A percentile compares a stretch with the other conserved stretches of the same genome.
Conservation (phyloP, 176 grass and related monocot species). For the Miscanthus lutarioriparius region DNA sequence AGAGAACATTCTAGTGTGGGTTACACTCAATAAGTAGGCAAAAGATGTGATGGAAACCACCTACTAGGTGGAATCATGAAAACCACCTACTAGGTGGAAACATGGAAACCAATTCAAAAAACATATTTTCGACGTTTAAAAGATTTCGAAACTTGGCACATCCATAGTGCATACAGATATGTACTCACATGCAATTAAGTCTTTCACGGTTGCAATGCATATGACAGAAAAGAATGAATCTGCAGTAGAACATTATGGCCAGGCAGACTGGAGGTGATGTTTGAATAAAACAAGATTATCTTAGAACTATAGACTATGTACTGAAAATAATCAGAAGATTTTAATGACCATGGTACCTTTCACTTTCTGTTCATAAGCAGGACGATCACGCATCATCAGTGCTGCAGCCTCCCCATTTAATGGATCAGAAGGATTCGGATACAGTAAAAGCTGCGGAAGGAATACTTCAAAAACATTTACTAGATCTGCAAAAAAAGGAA, state of each 20-base stretch:
- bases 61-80: no score
- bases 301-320: neutral
- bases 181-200: neutral
- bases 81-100: no score
- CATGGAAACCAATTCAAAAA: no score
- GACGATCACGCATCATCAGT: slow-evolving; percentile 89
- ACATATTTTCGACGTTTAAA: no score
- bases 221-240: slow-evolving; percentile 4
- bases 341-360: slow-evolving; percentile 62
- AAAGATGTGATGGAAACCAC: no score
- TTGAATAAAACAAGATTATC: slow-evolving; percentile 21
- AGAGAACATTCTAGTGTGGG: neutral
- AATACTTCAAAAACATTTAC: slow-evolving; percentile 98
- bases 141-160: no score
- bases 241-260: neutral
- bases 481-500: slow-evolving; percentile 58
- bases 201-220: slow-evolving; percentile 11
- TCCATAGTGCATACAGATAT: no score
- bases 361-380: slow-evolving; percentile 96
- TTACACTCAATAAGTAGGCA: neutral
- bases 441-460: slow-evolving; percentile 86
- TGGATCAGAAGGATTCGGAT: slow-evolving; percentile 95
- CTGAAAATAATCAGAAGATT: slow-evolving; percentile 3
- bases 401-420: slow-evolving; percentile 98
- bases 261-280: neutral